Evolutionary conservation across 345 rosid genomes (phyloP), one percentile per base, ranked within the genome.

Genomic region (Moricandia moricandioides): DNA sequence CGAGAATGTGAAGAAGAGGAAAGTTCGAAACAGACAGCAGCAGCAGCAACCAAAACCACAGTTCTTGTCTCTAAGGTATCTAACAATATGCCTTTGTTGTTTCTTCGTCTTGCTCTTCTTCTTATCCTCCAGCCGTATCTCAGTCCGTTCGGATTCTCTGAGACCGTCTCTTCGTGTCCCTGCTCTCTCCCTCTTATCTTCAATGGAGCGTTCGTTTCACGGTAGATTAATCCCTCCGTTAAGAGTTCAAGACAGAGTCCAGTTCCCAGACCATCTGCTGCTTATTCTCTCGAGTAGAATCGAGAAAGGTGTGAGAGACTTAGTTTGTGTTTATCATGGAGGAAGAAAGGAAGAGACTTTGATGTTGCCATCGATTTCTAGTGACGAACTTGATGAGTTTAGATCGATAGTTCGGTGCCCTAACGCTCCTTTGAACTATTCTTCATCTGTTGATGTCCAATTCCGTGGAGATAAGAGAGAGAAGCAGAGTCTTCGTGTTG

Each of bases 1-100:
- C 8, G 96, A 91, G 82, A 88, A 83, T 70, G 86, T 91, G 63
- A 80, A 90, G 77, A 94, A 87, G 89, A 86, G 96, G 77, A 94
- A 90, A 91, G 84, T 88, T 37, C 27, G 67, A 4, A 60, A 85
- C 80, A 86, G 74, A 55, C 59, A 55, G 72, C 83, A 85, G 72
- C 83, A 85, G 0, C 77, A 40, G 13, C 45, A 39, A 43, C 40
- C 83, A 5, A 74, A 80, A 21, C 62, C 67, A 6, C 79, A 78
- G 72, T 78, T 84, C 39, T 79, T 87, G 67, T 84, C 93, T 21
- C 72, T 74, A 51, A 86, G 87, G 86, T 88, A 82, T 61, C 65
- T 90, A 35, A 71, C 85, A 16, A 29, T 84, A 72, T 85, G 86
- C 80, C 68, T 84, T 18, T 85, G 85, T 43, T 77, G 74, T 62